phyloP scores from a whole-genome alignment of 1,139 yeast species.

The Pichia sp. region DNA sequence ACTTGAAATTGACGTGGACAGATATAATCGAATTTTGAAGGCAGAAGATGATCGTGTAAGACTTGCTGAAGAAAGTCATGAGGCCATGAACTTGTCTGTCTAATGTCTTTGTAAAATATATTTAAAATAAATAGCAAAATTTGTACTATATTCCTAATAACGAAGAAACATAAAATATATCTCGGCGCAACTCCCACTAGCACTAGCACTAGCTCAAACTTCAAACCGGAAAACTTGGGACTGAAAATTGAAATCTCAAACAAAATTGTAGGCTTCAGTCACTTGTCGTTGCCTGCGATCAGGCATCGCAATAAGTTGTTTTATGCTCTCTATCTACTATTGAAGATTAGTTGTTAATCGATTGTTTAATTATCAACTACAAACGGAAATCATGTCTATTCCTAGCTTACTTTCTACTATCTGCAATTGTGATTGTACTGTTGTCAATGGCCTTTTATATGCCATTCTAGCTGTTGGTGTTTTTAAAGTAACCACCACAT shows the following conservation, averaged over 20 bases:
- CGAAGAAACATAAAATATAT: too few species aligned
- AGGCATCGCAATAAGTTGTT: too few species aligned
- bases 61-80: constrained; percentile 28
- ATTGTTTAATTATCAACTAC: too few species aligned
- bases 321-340: too few species aligned
- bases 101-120: constrained; percentile 1
- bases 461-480: constrained; percentile 46
- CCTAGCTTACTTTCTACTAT: background rate
- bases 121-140: background rate
- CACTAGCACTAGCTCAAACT: too few species aligned
- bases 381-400: background rate
- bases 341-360: too few species aligned
- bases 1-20: constrained; percentile 26
- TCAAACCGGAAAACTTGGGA: too few species aligned
- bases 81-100: constrained; percentile 24
- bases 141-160: too few species aligned
- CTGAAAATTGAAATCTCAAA: too few species aligned
- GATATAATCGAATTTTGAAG: constrained; percentile 21
- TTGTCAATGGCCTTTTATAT: constrained; percentile 29
- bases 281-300: too few species aligned
- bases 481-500: constrained; percentile 38
- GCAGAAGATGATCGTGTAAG: constrained; percentile 25
- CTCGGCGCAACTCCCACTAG: too few species aligned
- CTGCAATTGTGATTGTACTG: constrained; percentile 3
- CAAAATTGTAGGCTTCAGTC: too few species aligned